Percentiles rank a stretch among this genome's conserved stretches.
Evolutionary conservation across 2,329 filamentous ascomycete species (phyloP).

Genomic region (Drechslerella coelobrocha): DNA sequence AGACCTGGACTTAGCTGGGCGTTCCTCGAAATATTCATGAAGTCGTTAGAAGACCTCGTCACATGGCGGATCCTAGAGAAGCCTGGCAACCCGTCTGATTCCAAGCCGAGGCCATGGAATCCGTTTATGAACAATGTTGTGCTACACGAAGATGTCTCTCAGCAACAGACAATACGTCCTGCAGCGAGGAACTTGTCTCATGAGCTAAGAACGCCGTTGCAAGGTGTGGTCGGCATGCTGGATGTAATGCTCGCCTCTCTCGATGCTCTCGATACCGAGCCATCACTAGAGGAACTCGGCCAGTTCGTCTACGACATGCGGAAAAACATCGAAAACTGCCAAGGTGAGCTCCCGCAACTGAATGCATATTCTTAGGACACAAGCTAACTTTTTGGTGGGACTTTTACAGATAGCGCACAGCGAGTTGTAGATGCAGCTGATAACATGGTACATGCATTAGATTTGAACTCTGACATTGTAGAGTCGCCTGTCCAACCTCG

Average conservation of each 20-base stretch:
- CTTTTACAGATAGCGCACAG: slow-evolving; percentile 68
- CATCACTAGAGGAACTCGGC: slow-evolving; percentile 57
- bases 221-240: slow-evolving; percentile 76
- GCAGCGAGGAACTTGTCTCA: slow-evolving; percentile 76
- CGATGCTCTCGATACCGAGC: slow-evolving; percentile 37
- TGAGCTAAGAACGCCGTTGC: slow-evolving; percentile 75
- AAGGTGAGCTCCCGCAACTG: slow-evolving; percentile 61
- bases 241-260: slow-evolving; percentile 75
- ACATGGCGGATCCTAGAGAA: slow-evolving; percentile 66
- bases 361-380: slow-evolving; percentile 23
- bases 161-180: slow-evolving; percentile 71
- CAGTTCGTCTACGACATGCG: slow-evolving; percentile 69
- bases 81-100: slow-evolving; percentile 56
- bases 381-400: background rate
- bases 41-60: slow-evolving; percentile 73
- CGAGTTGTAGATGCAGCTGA: slow-evolving; percentile 76
- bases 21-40: slow-evolving; percentile 71
- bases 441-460: slow-evolving; percentile 77
- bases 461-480: slow-evolving; percentile 75
- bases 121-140: slow-evolving; percentile 60
- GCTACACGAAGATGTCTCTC: slow-evolving; percentile 65
- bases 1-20: slow-evolving; percentile 68
- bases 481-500: slow-evolving; percentile 59
- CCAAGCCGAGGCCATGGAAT: slow-evolving; percentile 53
- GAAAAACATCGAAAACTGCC: slow-evolving; percentile 73